Evolutionary conservation across 495 filamentous ascomycete species (phyloP), one percentile per base, ranked within the genome.

Genomic region (Lophiotrema nucula): DNA sequence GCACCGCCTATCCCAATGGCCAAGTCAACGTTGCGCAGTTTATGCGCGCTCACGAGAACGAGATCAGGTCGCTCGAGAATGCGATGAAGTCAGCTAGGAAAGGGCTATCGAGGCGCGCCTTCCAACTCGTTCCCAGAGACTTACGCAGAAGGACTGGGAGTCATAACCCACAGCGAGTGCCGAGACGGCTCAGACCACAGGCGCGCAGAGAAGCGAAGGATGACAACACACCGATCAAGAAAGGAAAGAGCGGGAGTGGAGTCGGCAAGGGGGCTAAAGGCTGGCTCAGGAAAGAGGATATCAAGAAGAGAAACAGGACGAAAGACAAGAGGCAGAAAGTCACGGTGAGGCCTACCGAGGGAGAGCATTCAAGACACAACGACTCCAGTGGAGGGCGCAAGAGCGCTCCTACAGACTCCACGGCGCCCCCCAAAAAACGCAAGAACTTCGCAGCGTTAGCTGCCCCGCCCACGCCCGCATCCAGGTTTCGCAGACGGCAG

Each of bases 111-210:
- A 84, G 79, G 38, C 78, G 93, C 50, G 91, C 91, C 11, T 97
- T 97, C 66, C 93, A 98, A 71, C 78, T 86, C 53, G 88, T 98
- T 13, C 93, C 93, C 0, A 81, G 89, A 56, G 82, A 86, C 43
- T 73, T 98, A 81, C 77, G 93, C 44, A 77, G 93, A 51, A 79
- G 93, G 60, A 95, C 93, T 0, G 93, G 91, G 19, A 95, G 90
- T 70, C 93, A 98, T 71, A 96, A 97, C 82, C 86, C 88, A 39
- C 95, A 95, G 73, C 81, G 84, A 48, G 86, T 98, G n/a, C 93
- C 93, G 23, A 88, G 83, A 65, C 76, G 88, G 60, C 73, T 98
- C 61, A 80, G 85, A 54, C 74, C 67, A 23, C 77, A 88, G 65
- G 90, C 88, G 1, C 81, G 74, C 63, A 80, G 78, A 67, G 93